Evolutionary conservation across 495 filamentous ascomycete genomes (phyloP).

Genomic region (Penicillium verhagenii): DNA sequence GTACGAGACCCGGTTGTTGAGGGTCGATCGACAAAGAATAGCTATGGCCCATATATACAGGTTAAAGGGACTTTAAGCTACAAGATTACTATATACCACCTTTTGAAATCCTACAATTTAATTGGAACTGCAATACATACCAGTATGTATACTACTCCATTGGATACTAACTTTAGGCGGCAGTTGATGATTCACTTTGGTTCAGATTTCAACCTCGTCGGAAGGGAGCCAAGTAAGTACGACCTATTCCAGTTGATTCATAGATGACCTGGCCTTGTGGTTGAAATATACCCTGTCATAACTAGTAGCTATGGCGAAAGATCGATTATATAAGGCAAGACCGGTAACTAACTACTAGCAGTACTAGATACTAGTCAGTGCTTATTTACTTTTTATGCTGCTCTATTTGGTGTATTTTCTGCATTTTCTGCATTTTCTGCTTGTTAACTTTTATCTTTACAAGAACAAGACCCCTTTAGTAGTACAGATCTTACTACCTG

Average conservation of each 20-base stretch:
- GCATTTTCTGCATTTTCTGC: not conserved
- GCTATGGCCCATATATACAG: too few relatives aligned
- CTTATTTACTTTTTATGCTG: too few relatives aligned
- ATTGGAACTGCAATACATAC: not conserved
- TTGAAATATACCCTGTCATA: not conserved
- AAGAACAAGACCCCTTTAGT: not conserved
- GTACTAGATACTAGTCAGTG: too few relatives aligned
- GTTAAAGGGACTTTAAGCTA: too few relatives aligned
- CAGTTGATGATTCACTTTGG: constrained; percentile 5
- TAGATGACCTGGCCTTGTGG: not conserved
- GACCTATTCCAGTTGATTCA: not conserved
- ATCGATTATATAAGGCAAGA: too few relatives aligned
- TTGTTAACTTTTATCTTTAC: not conserved
- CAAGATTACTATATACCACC: not conserved
- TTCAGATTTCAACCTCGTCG: constrained; percentile 16
- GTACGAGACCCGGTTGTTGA: not conserved
- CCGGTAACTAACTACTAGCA: too few relatives aligned
- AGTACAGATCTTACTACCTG: not conserved
- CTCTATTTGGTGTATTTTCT: not conserved
- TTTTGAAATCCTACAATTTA: not conserved
- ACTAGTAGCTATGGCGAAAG: too few relatives aligned
- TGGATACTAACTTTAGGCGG: not conserved
- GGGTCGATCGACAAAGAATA: not conserved
- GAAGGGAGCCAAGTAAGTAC: constrained; percentile 11
- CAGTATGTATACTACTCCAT: not conserved